These are phyloP conservation scores for Mycosphaerella sp. DNA, from an alignment of 2,329 filamentous ascomycete species.

Conservation along the genomic window DNA sequence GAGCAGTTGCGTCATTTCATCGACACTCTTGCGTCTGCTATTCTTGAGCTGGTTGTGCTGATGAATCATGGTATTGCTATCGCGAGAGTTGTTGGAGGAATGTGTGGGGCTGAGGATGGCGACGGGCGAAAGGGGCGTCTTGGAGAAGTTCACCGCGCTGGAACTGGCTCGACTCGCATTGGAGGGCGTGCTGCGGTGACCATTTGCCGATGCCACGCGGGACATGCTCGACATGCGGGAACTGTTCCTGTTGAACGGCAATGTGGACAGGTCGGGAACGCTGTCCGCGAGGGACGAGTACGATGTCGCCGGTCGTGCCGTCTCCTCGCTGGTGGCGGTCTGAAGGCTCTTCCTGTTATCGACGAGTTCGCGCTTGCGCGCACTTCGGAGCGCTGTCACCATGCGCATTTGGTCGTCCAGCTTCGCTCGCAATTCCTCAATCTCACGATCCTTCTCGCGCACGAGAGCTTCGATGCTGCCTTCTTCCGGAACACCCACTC, in stretches of 20 bases:
- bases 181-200: constrained; percentile 27
- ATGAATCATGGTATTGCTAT: constrained; percentile 11
- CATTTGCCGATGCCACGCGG: constrained; percentile 4
- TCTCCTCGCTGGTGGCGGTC: constrained; percentile 20
- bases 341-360: constrained; percentile 23
- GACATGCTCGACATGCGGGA: constrained; percentile 23
- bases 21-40: constrained; percentile 56
- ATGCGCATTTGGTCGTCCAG: constrained; percentile 95
- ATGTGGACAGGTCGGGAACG: constrained; percentile 19
- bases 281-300: constrained; percentile 12
- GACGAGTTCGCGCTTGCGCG: constrained; percentile 69
- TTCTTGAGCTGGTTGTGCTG: constrained; percentile 3
- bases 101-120: constrained; percentile 24
- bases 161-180: constrained; percentile 24
- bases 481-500: constrained; percentile 51
- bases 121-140: constrained; percentile 29
- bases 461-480: constrained; percentile 66
- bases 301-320: constrained; percentile 15
- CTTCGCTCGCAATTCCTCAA: constrained; percentile 78
- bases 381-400: constrained; percentile 77
- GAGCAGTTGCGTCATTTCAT: constrained; percentile 87
- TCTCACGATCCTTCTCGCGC: constrained; percentile 86
- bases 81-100: constrained; percentile 17
- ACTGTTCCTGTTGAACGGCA: constrained; percentile 17
- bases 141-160: constrained; percentile 26